These are phyloP conservation scores for Raddia guianensis DNA, from an alignment of 176 grass and related monocot species.

Conservation along the genomic window DNA sequence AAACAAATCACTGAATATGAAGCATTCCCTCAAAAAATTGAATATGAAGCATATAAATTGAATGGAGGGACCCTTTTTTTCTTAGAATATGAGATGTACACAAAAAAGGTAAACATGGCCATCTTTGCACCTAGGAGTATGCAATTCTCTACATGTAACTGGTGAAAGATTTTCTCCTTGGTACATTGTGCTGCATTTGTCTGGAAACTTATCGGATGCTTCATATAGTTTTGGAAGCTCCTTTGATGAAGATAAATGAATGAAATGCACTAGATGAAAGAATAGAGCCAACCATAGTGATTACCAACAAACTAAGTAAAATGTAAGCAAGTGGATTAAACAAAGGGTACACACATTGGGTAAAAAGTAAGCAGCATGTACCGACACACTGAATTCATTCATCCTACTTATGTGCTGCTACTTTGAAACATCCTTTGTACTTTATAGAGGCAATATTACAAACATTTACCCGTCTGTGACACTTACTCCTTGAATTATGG, in stretches of 20 bases:
- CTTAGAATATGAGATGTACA: not conserved
- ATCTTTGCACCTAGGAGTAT: not conserved
- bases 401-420: not conserved
- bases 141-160: not conserved
- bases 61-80: slow-evolving; percentile 3
- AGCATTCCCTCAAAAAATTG: not conserved
- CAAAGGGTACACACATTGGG: not conserved
- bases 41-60: slow-evolving; percentile 15
- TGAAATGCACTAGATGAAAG: slow-evolving; percentile 12
- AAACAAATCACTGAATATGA: slow-evolving; percentile 23
- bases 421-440: not conserved
- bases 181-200: not conserved
- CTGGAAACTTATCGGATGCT: not conserved
- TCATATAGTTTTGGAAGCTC: not conserved
- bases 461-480: not conserved
- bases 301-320: too few relatives aligned
- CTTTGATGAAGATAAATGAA: not conserved
- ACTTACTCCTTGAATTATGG: not conserved
- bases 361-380: not conserved
- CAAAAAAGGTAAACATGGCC: not conserved
- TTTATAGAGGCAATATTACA: not conserved
- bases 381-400: not conserved
- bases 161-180: not conserved
- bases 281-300: not conserved
- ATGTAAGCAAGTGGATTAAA: too few relatives aligned